Evolutionary conservation across 371 early-diverging fungal species (phyloP).

Genomic region (Gilbertella persicaria): DNA sequence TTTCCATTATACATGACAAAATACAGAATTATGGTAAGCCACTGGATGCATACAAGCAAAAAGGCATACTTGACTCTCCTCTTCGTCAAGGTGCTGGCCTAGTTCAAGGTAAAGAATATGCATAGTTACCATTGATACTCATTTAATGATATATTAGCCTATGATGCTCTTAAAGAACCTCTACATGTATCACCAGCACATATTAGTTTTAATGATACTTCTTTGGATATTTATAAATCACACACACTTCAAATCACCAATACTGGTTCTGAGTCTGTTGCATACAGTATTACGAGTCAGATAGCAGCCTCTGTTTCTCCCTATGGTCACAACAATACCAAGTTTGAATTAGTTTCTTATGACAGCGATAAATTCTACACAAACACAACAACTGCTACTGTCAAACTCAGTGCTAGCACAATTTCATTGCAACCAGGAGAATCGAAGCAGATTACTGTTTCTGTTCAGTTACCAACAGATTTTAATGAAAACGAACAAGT

Average conservation of each 20-base stretch:
- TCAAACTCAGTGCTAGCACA: not conserved
- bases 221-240: not conserved
- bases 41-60: too few species aligned
- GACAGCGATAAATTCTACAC: slow-evolving; percentile 3
- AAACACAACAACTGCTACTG: not conserved
- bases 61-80: too few species aligned
- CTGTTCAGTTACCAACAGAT: slow-evolving; percentile 1
- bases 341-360: not conserved
- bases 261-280: not conserved
- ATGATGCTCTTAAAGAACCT: too few species aligned
- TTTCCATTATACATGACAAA: not conserved
- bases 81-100: too few species aligned
- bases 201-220: too few species aligned
- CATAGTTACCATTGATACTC: not conserved
- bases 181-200: too few species aligned
- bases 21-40: too few species aligned
- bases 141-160: too few species aligned
- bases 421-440: slow-evolving; percentile 7
- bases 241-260: slow-evolving; percentile 3
- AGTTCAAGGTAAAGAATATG: too few species aligned
- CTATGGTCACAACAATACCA: slow-evolving; percentile 4
- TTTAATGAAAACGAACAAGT: slow-evolving; percentile 6
- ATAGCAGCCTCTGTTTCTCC: slow-evolving; percentile 5
- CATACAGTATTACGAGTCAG: too few species aligned
- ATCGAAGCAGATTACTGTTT: not conserved